Percentiles rank a stretch among this genome's conserved stretches.
phyloP scores from a whole-genome alignment of 495 filamentous ascomycete genomes.

The Cercophora sp. region DNA sequence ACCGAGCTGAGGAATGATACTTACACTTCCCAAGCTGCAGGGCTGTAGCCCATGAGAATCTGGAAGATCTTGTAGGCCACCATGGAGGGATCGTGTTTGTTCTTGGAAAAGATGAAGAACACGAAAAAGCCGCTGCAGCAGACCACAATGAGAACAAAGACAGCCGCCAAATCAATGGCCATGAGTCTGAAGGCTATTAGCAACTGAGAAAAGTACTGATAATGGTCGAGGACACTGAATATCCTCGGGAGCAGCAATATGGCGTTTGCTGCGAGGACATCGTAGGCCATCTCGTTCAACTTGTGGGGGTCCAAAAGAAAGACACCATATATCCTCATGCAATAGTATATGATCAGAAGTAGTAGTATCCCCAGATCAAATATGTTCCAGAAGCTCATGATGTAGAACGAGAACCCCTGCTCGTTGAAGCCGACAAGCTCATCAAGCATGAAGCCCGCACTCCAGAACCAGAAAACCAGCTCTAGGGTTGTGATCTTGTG shows the following conservation, averaged over 20 bases:
- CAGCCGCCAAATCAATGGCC: constrained; percentile 79
- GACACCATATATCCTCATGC: constrained; percentile 80
- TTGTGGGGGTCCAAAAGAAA: constrained; percentile 66
- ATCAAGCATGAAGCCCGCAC: constrained; percentile 93
- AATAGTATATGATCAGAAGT: constrained; percentile 84
- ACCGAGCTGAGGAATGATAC: constrained; percentile 15
- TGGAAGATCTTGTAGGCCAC: constrained; percentile 90
- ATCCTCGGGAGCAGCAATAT: constrained; percentile 85
- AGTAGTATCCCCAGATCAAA: constrained; percentile 86
- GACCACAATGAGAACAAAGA: constrained; percentile 77
- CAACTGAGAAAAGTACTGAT: constrained; percentile 89
- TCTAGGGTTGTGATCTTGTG: constrained; percentile 75
- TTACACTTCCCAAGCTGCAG: constrained; percentile 50
- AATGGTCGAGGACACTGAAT: constrained; percentile 89
- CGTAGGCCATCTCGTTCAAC: constrained; percentile 78
- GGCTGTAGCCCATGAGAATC: constrained; percentile 78
- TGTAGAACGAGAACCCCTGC: constrained; percentile 88
- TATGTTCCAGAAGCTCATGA: constrained; percentile 95
- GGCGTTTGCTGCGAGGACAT: constrained; percentile 83
- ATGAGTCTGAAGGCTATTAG: constrained; percentile 91
- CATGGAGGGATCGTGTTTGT: constrained; percentile 55
- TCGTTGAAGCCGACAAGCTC: constrained; percentile 90
- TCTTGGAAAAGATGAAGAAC: constrained; percentile 76
- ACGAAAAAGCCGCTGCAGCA: constrained; percentile 92
- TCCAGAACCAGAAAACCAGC: constrained; percentile 94